Percentiles rank a stretch among this genome's conserved stretches.
Conservation (phyloP, 257 asterid species). For the Nicotiana knightiana region DNA sequence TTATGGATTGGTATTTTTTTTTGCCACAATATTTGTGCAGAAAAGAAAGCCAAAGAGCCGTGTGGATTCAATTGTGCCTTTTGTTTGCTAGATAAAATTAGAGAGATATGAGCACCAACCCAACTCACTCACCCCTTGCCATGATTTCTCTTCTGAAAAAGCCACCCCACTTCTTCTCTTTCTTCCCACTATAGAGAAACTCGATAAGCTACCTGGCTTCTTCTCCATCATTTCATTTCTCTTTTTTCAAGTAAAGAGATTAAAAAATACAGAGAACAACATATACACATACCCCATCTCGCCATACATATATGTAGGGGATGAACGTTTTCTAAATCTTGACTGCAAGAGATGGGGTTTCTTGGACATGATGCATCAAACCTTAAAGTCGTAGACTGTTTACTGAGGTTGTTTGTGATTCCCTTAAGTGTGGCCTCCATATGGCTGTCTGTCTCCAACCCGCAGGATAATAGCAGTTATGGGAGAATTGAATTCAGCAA, state of each 20-base stretch:
- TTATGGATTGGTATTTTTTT: background rate
- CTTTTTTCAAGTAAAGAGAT: background rate
- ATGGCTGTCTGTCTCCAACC: conserved; percentile 49
- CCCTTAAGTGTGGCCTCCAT: conserved; percentile 71
- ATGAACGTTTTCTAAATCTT: background rate
- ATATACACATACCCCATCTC: background rate
- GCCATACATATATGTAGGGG: background rate
- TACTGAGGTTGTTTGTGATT: conserved; percentile 49
- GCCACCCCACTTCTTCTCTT: conserved; percentile 26
- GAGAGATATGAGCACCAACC: background rate
- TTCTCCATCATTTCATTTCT: background rate
- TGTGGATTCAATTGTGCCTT: background rate
- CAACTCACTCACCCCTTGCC: conserved; percentile 5
- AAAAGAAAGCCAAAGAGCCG: background rate
- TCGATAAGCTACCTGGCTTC: conserved; percentile 3
- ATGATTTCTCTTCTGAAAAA: conserved; percentile 29
- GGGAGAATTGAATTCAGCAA: conserved; percentile 57
- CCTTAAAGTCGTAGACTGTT: conserved; percentile 54
- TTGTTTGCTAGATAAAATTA: too few species aligned
- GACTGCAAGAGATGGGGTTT: conserved; percentile 32
- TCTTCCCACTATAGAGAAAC: conserved; percentile 22
- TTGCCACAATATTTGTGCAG: background rate
- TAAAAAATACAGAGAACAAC: background rate
- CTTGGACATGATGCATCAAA: conserved; percentile 27
- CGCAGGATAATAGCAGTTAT: conserved; percentile 42